Conservation (phyloP, 768 basidiomycete genomes). For the Boletus vinaceobasis region DNA sequence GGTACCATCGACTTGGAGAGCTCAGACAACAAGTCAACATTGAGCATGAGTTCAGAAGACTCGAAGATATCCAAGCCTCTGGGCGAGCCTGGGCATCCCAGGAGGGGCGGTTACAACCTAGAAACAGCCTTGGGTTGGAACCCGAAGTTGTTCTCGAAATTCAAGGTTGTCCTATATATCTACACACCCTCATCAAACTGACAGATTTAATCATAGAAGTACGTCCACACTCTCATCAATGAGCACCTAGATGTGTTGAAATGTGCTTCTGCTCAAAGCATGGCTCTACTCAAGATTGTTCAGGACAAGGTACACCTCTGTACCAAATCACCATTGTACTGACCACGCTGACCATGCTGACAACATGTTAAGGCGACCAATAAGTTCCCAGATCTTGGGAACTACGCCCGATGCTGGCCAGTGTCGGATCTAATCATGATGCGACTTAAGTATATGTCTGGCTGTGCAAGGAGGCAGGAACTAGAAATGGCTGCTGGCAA, state of each 20-base stretch:
- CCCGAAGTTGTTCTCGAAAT: slow-evolving; percentile 5
- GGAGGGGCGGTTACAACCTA: slow-evolving; percentile 26
- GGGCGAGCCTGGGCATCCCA: slow-evolving; percentile 22
- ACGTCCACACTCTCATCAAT: background rate
- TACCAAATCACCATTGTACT: too few species aligned
- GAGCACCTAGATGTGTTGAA: slow-evolving; percentile 5
- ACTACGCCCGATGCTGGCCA: slow-evolving; percentile 7
- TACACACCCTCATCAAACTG: too few species aligned
- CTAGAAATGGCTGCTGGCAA: slow-evolving; percentile 1
- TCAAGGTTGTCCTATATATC: slow-evolving; percentile 14
- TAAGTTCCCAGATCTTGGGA: slow-evolving; percentile 7
- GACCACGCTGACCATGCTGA: background rate
- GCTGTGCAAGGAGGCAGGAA: background rate
- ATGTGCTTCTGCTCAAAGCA: slow-evolving; percentile 8
- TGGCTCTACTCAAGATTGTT: background rate
- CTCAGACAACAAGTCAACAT: background rate
- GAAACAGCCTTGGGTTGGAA: slow-evolving; percentile 15
- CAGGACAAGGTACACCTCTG: background rate
- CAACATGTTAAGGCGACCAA: background rate
- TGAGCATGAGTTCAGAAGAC: background rate
- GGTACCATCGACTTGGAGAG: background rate
- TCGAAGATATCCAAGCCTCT: slow-evolving; percentile 25
- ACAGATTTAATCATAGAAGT: too few species aligned
- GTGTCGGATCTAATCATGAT: slow-evolving; percentile 4
- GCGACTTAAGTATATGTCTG: slow-evolving; percentile 3